A percentile compares a stretch with the other conserved stretches of the same genome.
These are phyloP conservation scores for Apophysomyces elegans DNA, from an alignment of 371 early-diverging fungal species.

Conservation along the genomic window DNA sequence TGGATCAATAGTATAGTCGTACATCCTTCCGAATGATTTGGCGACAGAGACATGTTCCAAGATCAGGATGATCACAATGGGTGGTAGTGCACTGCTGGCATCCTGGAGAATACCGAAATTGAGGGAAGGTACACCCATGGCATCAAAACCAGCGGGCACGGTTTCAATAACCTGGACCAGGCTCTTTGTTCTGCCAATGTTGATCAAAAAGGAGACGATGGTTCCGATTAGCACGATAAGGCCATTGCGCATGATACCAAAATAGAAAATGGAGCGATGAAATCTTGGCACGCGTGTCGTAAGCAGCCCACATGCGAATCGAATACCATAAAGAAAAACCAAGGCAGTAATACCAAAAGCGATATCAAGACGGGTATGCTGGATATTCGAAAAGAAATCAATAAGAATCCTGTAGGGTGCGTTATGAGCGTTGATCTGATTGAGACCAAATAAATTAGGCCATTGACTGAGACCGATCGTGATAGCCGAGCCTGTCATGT, in stretches of 20 bases:
- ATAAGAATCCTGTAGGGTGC: conserved; percentile 50
- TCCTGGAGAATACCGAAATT: conserved; percentile 37
- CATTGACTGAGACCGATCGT: conserved; percentile 75
- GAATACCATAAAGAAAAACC: conserved; percentile 37
- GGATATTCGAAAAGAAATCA: conserved; percentile 39
- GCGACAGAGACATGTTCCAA: conserved; percentile 81
- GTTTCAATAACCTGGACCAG: conserved; percentile 57
- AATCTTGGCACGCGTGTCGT: conserved; percentile 22
- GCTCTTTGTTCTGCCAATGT: conserved; percentile 21
- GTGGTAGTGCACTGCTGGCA: conserved; percentile 50
- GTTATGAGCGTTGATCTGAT: conserved; percentile 56
- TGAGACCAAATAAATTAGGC: conserved; percentile 69
- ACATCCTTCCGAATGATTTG: conserved; percentile 79
- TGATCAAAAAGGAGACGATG: conserved; percentile 31
- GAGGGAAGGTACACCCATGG: conserved; percentile 50
- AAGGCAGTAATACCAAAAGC: conserved; percentile 44
- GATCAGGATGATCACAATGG: conserved; percentile 69
- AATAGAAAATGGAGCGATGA: conserved; percentile 38
- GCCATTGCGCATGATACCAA: conserved; percentile 44
- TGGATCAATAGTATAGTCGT: conserved; percentile 53
- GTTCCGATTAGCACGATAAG: conserved; percentile 37
- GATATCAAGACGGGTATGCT: conserved; percentile 39
- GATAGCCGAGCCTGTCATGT: conserved; percentile 72
- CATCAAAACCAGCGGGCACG: conserved; percentile 68
- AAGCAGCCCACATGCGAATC: conserved; percentile 24